phyloP scores from a whole-genome alignment of 202 grass and related monocot genomes.

The Alloteropsis angusta region DNA sequence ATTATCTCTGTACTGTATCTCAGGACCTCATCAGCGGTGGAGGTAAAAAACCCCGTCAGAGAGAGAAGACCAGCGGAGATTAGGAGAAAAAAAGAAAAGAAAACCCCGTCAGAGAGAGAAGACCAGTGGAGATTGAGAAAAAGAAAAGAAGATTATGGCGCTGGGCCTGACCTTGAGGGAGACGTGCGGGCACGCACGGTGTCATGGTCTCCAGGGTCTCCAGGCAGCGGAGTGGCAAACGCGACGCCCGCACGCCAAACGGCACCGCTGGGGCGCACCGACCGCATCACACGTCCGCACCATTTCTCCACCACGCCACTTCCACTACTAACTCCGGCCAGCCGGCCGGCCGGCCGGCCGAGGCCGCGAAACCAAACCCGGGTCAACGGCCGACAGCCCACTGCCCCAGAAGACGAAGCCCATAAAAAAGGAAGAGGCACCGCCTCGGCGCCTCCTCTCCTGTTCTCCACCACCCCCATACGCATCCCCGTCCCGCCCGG shows the following conservation, averaged over 20 bases:
- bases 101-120: too few relatives aligned
- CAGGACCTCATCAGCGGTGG: background rate
- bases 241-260: background rate
- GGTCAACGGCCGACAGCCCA: conserved; percentile 32
- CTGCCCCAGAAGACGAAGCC: background rate
- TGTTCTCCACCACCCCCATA: background rate
- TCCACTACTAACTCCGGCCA: background rate
- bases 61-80: background rate
- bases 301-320: background rate
- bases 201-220: too few relatives aligned
- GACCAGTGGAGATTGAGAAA: background rate
- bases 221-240: background rate
- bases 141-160: background rate
- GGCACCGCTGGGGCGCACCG: background rate
- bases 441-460: too few relatives aligned
- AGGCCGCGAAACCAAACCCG: background rate
- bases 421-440: background rate
- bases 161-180: background rate
- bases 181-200: background rate
- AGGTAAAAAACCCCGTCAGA: background rate
- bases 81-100: background rate
- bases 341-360: background rate
- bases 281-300: background rate
- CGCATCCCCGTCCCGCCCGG: background rate
- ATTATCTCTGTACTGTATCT: background rate